Conservation (phyloP, 129 eudicot genomes). For the Smallanthus sonchifolius region DNA sequence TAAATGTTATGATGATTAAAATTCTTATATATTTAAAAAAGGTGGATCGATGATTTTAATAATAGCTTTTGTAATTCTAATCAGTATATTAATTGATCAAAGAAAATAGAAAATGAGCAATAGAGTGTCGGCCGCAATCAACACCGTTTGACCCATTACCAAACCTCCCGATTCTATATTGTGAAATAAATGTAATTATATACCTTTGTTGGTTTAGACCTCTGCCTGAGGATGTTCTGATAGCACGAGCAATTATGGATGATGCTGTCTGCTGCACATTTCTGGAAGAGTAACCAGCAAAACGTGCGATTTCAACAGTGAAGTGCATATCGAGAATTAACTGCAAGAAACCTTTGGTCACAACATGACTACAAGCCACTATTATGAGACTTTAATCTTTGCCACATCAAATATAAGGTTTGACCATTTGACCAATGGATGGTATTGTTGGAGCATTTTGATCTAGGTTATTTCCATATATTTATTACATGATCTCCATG, state of each 20-base stretch:
- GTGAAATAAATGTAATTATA: not conserved
- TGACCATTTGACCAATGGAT: not conserved
- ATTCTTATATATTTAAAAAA: not conserved
- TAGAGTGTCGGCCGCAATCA: not conserved
- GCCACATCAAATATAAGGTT: not conserved
- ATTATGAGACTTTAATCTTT: not conserved
- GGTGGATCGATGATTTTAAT: not conserved
- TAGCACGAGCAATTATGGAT: slow-evolving; percentile 81
- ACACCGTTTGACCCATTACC: not conserved
- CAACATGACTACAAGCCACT: not conserved
- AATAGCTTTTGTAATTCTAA: not conserved
- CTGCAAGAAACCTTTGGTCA: slow-evolving; percentile 40
- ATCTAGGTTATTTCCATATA: not conserved
- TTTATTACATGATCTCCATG: not conserved
- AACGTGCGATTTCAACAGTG: slow-evolving; percentile 93
- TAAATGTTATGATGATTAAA: not conserved
- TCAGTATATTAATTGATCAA: not conserved
- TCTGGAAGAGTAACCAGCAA: slow-evolving; percentile 82
- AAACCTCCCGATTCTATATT: not conserved
- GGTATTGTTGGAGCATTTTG: not conserved
- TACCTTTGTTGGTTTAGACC: slow-evolving; percentile 95
- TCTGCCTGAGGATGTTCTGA: slow-evolving; percentile 77
- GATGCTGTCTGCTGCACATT: slow-evolving; percentile 82
- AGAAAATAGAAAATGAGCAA: not conserved
- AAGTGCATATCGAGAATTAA: slow-evolving; percentile 95